Evolutionary conservation across 2,329 filamentous ascomycete genomes (phyloP).

Genomic region (Dryadomyces quercus-mongolicae): DNA sequence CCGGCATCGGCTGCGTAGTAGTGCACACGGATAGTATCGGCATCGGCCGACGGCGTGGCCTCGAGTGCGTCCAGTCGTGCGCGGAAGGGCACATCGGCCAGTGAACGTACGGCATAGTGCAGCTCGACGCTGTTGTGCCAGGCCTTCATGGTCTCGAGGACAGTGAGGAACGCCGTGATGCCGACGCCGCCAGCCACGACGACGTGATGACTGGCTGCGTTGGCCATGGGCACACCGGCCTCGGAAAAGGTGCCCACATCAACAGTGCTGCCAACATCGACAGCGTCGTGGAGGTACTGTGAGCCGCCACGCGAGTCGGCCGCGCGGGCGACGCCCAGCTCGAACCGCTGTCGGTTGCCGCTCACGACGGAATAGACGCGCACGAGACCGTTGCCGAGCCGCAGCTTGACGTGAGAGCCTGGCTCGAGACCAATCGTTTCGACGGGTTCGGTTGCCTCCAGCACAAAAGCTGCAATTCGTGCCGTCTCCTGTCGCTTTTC

Average conservation of each 20-base stretch:
- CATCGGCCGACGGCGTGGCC: slow-evolving; percentile 4
- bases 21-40: slow-evolving; percentile 17
- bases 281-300: slow-evolving; percentile 38
- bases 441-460: slow-evolving; percentile 28
- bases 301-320: slow-evolving; percentile 46
- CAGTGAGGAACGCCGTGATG: slow-evolving; percentile 49
- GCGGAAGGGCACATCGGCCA: slow-evolving; percentile 41
- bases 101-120: slow-evolving; percentile 45
- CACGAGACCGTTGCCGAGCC: slow-evolving; percentile 41
- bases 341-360: slow-evolving; percentile 35
- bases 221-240: slow-evolving; percentile 30
- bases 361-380: slow-evolving; percentile 49
- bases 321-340: slow-evolving; percentile 42
- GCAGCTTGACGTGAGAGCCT: slow-evolving; percentile 45
- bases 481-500: slow-evolving; percentile 38
- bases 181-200: slow-evolving; percentile 55
- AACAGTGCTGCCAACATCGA: slow-evolving; percentile 35
- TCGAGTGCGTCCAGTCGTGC: slow-evolving; percentile 29
- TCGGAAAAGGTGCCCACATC: slow-evolving; percentile 36
- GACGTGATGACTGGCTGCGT: slow-evolving; percentile 42
- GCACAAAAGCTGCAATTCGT: slow-evolving; percentile 36
- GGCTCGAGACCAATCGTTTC: slow-evolving; percentile 19
- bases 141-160: slow-evolving; percentile 27
- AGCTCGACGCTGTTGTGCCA: slow-evolving; percentile 39
- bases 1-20: slow-evolving; percentile 41